Base-by-base conservation (phyloP, 2,329 filamentous ascomycete species). In the Monosporascus sp. region DNA sequence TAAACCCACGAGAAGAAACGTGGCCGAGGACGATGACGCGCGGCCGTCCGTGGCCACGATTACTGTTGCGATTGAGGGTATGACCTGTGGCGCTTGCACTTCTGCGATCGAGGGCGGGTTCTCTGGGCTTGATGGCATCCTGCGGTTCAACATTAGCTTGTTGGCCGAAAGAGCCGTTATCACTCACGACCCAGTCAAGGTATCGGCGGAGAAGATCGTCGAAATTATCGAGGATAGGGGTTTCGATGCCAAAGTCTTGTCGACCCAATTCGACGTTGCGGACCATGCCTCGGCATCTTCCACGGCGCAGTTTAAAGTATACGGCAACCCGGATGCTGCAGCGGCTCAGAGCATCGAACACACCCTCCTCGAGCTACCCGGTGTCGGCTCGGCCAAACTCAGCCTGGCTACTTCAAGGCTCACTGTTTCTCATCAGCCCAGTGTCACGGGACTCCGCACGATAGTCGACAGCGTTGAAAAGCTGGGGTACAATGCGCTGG, bases 71-170 rank as follows among this genome's bases (percentile, higher is more conserved):
- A 89, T 99, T 52, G 90, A 94, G 61, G 94, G 94, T 49, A 99
- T 99, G 94, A 99, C 94, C 1, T 97, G 94, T 67, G 93, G 93
- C 22, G 91, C 94, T 43, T 99, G 94, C 71, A 97, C 94, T 0
- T 93, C 93, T 1, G 91, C 93, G 6, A 85, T 97, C 2, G 89
- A 97, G 65, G 80, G 83, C 49, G 91, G 88, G 3, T 94, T 99
- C 72, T 82, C 84, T 60, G 82, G 81, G 58, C 72, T 93, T 2
- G 84, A 88, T 9, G 94, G 94, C 22, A 71, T 97, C 17, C 67
- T 91, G 52, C 89, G 91, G 60, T 96, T 97, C 77, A 96, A 96
- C 67, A 95, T 99, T 69, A 96, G 91, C 71, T 76, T 99, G 60
- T 79, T 97, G 35, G 95, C 94, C 4, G 94, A 97, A 70, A 85